phyloP scores from a whole-genome alignment of 176 grass and related monocot genomes.

The Melocanna baccifera region DNA sequence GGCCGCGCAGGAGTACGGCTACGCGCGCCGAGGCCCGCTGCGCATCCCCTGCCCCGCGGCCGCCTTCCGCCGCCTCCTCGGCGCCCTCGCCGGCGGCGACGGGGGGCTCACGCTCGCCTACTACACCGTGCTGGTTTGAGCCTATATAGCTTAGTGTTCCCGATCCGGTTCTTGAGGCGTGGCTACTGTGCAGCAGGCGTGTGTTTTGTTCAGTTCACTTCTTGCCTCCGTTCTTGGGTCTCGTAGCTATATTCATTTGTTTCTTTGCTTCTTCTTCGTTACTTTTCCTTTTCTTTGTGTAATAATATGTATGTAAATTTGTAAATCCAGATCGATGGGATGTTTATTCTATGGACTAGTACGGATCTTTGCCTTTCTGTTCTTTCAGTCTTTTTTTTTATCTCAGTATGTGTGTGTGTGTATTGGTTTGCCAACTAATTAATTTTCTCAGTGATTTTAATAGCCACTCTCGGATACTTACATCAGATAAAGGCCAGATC shows the following conservation, averaged over 20 bases:
- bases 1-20: constrained; percentile 89
- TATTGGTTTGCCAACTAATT: not conserved
- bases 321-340: constrained; percentile 40
- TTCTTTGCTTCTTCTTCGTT: constrained; percentile 6
- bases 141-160: not conserved
- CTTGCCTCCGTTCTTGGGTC: not conserved
- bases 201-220: not conserved
- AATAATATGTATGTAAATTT: constrained; percentile 50
- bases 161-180: not conserved
- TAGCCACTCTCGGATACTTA: not conserved
- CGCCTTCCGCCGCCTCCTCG: constrained; percentile 62
- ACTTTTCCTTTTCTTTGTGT: not conserved
- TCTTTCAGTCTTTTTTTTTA: not conserved
- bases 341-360: not conserved
- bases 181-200: not conserved
- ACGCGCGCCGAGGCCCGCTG: constrained; percentile 62
- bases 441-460: not conserved
- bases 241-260: constrained; percentile 31
- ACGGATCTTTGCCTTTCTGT: not conserved
- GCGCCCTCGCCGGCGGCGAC: constrained; percentile 27
- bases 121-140: constrained; percentile 37
- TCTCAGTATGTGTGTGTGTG: not conserved
- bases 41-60: constrained; percentile 76
- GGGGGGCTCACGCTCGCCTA: not conserved
- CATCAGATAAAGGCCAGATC: not conserved